These are phyloP conservation scores for Phoenix dactylifera DNA, from an alignment of 176 grass and related monocot species.

Conservation along the genomic window DNA sequence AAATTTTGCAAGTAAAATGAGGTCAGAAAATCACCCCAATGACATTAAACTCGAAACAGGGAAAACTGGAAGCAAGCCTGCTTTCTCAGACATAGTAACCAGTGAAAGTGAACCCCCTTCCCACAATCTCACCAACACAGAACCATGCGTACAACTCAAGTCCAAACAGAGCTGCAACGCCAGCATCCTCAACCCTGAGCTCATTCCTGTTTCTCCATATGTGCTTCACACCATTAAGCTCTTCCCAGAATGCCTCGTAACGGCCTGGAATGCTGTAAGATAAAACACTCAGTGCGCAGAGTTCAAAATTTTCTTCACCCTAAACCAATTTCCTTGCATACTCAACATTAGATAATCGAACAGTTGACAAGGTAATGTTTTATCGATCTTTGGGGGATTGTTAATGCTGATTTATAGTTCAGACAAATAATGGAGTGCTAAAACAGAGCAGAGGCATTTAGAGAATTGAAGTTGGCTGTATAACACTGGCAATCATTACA, in stretches of 20 bases:
- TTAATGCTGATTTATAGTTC: no score
- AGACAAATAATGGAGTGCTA: no score
- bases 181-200: constrained; percentile 57
- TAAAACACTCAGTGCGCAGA: background rate
- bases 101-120: constrained; percentile 77
- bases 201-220: constrained; percentile 46
- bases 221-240: constrained; percentile 53
- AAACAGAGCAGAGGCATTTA: no score
- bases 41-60: background rate
- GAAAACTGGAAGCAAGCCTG: no score
- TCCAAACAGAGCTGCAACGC: constrained; percentile 74
- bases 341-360: no score
- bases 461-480: no score
- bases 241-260: constrained; percentile 67
- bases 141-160: constrained; percentile 77
- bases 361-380: no score
- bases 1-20: constrained; percentile 1
- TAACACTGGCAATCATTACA: no score
- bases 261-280: constrained; percentile 58
- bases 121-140: constrained; percentile 60
- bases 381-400: no score
- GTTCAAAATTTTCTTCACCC: background rate
- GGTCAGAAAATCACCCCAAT: background rate
- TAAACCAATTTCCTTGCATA: no score
- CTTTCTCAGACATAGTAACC: constrained; percentile 64